Evolutionary conservation across 371 early-diverging fungal species (phyloP), one percentile per base, ranked within the genome.

Genomic region (Funneliformis caledonium): DNA sequence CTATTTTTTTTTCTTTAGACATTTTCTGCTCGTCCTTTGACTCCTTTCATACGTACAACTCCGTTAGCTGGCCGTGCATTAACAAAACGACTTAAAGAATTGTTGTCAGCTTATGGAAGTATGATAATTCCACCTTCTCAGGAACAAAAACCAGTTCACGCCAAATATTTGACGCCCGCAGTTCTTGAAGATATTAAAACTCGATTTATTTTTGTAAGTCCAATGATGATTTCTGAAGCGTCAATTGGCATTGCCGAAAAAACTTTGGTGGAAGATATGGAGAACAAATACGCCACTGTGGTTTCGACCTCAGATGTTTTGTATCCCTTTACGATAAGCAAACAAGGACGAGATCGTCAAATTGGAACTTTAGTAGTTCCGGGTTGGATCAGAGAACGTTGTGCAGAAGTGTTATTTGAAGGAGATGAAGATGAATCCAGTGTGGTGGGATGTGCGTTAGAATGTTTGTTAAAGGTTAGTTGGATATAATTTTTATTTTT

Each of bases 361-460:
- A 77, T 59, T 85, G 77, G 91, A 89, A 3, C 87, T 83, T 12
- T 72, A 95, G 74, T 83, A 83, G 42, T 97, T 22, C 97, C 97
- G 16, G 93, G 94, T 0, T 97, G 97, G 97, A 88, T 97, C 31
- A 90, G 96, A 3, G 97, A 95, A 81, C 90, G 94, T 45, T 91
- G 95, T 0, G 89, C 90, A 4, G 97, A 96, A 78, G 90, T 94
- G 0, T 81, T 97, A 47, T 94, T 96, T 86, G 92, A 92, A 47
- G 96, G 96, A 0, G 94, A 95, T 82, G 92, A 92, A 56, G 93
- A 94, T 56, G 88, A 91, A 31, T 85, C 88, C 8, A 89, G 90
- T 61, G 72, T 94, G 16, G 88, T 90, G 9, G 88, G 90, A 19
- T 85, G 88, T 60, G 86, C 93, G 11, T 60, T 94, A 74, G 92